Evolutionary conservation across 495 filamentous ascomycete species (phyloP).

Genomic region (Penicillium cinerascens): DNA sequence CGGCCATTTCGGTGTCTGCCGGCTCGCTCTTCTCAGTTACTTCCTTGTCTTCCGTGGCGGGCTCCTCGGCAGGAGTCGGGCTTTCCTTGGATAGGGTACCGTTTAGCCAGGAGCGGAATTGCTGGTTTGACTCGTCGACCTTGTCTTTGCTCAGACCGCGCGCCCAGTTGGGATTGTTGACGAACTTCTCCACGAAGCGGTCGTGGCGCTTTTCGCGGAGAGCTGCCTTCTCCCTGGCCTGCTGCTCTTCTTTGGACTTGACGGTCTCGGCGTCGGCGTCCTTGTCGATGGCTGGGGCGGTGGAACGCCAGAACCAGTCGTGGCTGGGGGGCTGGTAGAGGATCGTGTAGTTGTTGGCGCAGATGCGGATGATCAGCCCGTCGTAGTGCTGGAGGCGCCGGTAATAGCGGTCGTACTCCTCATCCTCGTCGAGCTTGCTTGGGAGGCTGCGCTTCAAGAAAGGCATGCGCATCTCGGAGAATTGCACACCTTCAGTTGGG

Average conservation of each 20-base stretch:
- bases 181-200: slow-evolving; percentile 65
- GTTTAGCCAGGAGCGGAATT: slow-evolving; percentile 50
- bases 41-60: slow-evolving; percentile 2
- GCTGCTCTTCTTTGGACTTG: slow-evolving; percentile 40
- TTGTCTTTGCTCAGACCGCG: slow-evolving; percentile 65
- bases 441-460: slow-evolving; percentile 75
- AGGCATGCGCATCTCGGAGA: slow-evolving; percentile 59
- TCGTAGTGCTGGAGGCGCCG: slow-evolving; percentile 63
- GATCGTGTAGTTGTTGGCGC: slow-evolving; percentile 76
- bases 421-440: slow-evolving; percentile 47
- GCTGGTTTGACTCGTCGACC: slow-evolving; percentile 64
- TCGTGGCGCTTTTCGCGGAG: slow-evolving; percentile 56
- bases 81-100: slow-evolving; percentile 25
- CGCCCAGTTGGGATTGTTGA: slow-evolving; percentile 75
- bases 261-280: slow-evolving; percentile 21
- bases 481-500: slow-evolving; percentile 78
- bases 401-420: slow-evolving; percentile 47
- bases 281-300: slow-evolving; percentile 15
- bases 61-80: slow-evolving; percentile 13
- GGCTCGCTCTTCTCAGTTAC: slow-evolving; percentile 2
- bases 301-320: slow-evolving; percentile 55
- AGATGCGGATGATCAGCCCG: slow-evolving; percentile 73
- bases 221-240: slow-evolving; percentile 39
- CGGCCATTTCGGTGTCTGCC: slow-evolving; percentile 39
- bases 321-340: slow-evolving; percentile 68